Evolutionary conservation across 2,329 filamentous ascomycete species (phyloP), one percentile per base, ranked within the genome.

Genomic region (Mycosphaerella sp.): DNA sequence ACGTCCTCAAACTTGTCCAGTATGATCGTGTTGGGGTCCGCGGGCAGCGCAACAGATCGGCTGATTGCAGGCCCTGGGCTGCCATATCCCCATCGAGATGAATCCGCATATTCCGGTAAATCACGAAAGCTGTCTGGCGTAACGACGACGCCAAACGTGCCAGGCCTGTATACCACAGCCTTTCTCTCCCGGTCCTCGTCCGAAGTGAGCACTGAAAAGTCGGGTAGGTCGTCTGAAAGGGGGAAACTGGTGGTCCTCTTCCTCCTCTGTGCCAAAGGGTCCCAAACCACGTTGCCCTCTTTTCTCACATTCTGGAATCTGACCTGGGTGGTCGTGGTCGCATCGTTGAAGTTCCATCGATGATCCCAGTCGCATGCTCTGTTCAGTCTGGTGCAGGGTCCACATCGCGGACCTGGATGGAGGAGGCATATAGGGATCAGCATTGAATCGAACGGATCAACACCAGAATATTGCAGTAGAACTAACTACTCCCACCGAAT

Each of bases 141-240:
- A 49, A 76, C 72, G 16, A 81, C 68, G 16, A 81, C 76, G 60
- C 76, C 71, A 62, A 76, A 81, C 1, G 77, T 79, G 13, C 79
- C 79, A 1, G 79, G 78, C 30, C 65, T 66, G 34, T 70, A 70
- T 6, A 66, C 66, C 45, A 75, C 71, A 13, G 79, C 79, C 61
- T 81, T 81, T 52, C 68, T 72, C 61, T 82, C 79, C 36, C 79
- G 70, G 25, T 81, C 79, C 57, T 80, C 78, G 54, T 82, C 79
- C 25, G 71, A 79, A 1, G 71, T 76, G 48, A 82, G 70, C 12
- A 67, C 63, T 28, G 73, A 65, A 63, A 81, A 82, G 2, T 75
- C 74, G 16, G 79, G 78, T 10, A 81, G 67, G n/a, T 71, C 64
- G 60, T 80, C 76, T 17, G 68, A 44, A 36, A n/a, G n/a, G n/a